A percentile compares a stretch with the other conserved stretches of the same genome.
Conservation (phyloP, 2,329 filamentous ascomycete genomes). For the Nigrograna mackinnonii region DNA sequence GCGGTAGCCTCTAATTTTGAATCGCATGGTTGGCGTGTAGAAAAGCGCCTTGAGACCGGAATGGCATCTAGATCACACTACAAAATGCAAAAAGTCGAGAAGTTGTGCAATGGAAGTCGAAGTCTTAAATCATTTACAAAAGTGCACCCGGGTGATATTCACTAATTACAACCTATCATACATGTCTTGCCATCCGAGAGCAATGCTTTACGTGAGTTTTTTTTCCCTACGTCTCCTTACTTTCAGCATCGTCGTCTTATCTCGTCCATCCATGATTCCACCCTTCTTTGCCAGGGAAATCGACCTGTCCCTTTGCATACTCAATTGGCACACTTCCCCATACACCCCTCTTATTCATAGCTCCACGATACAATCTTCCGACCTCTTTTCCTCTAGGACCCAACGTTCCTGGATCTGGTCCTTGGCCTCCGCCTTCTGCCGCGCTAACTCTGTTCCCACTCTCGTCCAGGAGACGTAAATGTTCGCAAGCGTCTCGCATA, state of each 20-base stretch:
- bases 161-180: too few species aligned
- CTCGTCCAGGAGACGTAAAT: conserved; percentile 62
- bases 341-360: conserved; percentile 90
- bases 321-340: conserved; percentile 89
- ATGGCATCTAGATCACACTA: too few species aligned
- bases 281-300: conserved; percentile 75
- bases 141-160: too few species aligned
- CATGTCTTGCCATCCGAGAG: too few species aligned
- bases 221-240: too few species aligned
- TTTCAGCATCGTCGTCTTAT: conserved; percentile 20
- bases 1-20: too few species aligned
- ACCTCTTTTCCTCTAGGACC: conserved; percentile 52
- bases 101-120: too few species aligned
- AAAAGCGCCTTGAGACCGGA: too few species aligned
- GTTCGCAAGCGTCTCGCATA: conserved; percentile 86
- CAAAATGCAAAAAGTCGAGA: too few species aligned
- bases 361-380: conserved; percentile 80
- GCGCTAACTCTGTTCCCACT: conserved; percentile 46
- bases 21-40: too few species aligned
- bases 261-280: conserved; percentile 95
- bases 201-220: too few species aligned
- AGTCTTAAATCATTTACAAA: too few species aligned
- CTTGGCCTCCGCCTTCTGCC: conserved; percentile 59
- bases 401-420: conserved; percentile 36
- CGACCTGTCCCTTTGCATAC: conserved; percentile 83